phyloP scores from a whole-genome alignment of 2,329 filamentous ascomycete species.

The Aureobasidium sp. region DNA sequence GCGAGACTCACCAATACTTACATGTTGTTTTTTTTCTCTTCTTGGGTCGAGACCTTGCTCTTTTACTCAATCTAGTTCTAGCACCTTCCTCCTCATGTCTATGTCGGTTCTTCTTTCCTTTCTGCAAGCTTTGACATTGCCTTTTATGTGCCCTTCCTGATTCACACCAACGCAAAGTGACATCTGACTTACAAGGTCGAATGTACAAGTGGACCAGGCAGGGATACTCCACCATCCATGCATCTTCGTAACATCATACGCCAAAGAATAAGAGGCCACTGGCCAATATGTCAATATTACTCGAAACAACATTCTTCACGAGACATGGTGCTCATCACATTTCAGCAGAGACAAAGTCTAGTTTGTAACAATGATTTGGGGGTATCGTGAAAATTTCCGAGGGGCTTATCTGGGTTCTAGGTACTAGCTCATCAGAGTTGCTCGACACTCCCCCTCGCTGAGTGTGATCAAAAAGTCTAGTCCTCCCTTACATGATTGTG shows the following conservation, averaged over 20 bases:
- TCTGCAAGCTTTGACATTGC: neutral
- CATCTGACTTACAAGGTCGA: too few relatives aligned
- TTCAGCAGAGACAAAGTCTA: neutral
- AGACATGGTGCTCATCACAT: neutral
- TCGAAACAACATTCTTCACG: neutral
- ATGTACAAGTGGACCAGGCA: too few relatives aligned
- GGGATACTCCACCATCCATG: too few relatives aligned
- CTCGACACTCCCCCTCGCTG: neutral
- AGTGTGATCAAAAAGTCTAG: constrained; percentile 1
- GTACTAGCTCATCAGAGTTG: constrained; percentile 6
- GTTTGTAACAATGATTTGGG: neutral
- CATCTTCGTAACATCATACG: neutral
- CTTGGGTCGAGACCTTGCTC: too few relatives aligned
- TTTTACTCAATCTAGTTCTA: too few relatives aligned
- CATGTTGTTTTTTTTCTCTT: neutral
- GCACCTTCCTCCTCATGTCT: neutral
- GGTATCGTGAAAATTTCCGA: neutral
- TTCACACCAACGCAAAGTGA: too few relatives aligned
- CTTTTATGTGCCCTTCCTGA: too few relatives aligned
- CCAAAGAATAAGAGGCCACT: too few relatives aligned
- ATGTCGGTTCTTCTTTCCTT: neutral
- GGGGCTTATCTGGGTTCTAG: neutral
- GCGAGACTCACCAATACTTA: neutral
- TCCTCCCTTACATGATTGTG: constrained; percentile 17
- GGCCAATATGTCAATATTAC: too few relatives aligned